Base-by-base conservation (phyloP, 2,329 filamentous ascomycete species). In the Setomelanomma holmii region DNA sequence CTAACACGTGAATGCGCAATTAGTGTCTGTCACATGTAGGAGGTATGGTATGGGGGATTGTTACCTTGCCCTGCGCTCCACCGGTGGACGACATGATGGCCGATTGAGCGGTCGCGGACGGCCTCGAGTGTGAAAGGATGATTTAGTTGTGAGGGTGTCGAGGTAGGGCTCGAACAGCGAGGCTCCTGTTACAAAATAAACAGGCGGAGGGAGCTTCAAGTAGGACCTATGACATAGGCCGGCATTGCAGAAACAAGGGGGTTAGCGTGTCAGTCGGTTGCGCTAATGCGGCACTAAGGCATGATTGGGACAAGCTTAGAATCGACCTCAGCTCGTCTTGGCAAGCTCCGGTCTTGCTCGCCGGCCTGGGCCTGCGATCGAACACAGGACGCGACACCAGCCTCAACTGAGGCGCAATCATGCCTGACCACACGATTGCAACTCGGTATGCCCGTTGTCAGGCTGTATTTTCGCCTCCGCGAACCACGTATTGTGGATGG, bases 1-100 rank as follows among this genome's bases (percentile, higher is more conserved):
- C 49, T 54, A 53, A 53, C 61, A 61, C 54, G 57, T 55, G 27
- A 30, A n/a, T 48, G 66, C 52, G 50, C 64, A 14, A 14, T 30
- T 30, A 30, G 27, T 14, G 27, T 30, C 10, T 30, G 27, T 30
- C 27, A 30, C 27, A 30, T 30, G 27, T 14, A n/a, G n/a, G n/a
- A n/a, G n/a, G 27, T 10, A 8, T 30, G 3, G 3, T 10, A 6
- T 30, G 27, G 27, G 5, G 14, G 14, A 8, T 14, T 10, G 14
- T 30, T 30, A 30, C 27, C 27, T 30, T 30, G 27, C 27, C 22
- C 10, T 41, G 21, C 12, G 6, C 19, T 59, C 63, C 56, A n/a
- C 63, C 63, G 3, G 60, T 56, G 34, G 57, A 51, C 53, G 64
- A 67, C 64, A 67, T 67, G 49, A 20, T 61, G 53, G 61, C 51